Base-by-base conservation (phyloP, 345 rosid species). In the Capsella bursapastoris region DNA sequence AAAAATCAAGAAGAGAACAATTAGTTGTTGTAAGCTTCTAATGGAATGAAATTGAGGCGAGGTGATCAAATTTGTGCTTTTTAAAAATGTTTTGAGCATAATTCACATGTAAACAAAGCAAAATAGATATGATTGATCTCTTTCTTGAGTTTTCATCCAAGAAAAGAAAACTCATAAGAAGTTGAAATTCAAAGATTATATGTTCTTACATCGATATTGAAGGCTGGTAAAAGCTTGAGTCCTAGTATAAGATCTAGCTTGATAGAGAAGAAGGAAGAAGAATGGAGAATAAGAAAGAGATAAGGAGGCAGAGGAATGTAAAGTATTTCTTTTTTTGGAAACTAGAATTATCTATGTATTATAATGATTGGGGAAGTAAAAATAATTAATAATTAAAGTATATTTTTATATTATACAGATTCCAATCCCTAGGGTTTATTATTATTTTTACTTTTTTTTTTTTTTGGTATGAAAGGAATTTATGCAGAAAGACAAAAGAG, bases 381-480 rank as follows among this genome's bases (percentile, higher is more conserved):
- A 68, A 76, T 63, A 69, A 55, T 53, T 69, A 68, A 58, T 34
- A 15, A 52, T 25, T 52, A 40, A 41, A 0, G 44, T 43, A 18
- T 66, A 18, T 38, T 13, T 58, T 51, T 58, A 16, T 56, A 22
- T 50, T 29, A 25, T 76, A 1, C 1, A 22, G 25, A 69, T 63
- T 68, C 52, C 37, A 55, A 18, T 76, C 48, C 10, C 75, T 76
- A 76, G 80, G 80, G 80, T 28, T 76, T 22, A 22, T 22, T 22
- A 22, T 22, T 22, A 22, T 22, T 1, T 22, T 22, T 22, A 22
- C 2, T 76, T 52, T 4, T 60, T 37, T 41, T 63, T 61, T 59
- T 62, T 63, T 62, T 63, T 57, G 71, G 80, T 76, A 76, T 76
- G 66, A 76, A 70, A 64, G 75, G 80, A 76, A 76, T 76, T 76